phyloP scores from a whole-genome alignment of 2,329 filamentous ascomycete species.

The Arthroderma uncinatum region DNA sequence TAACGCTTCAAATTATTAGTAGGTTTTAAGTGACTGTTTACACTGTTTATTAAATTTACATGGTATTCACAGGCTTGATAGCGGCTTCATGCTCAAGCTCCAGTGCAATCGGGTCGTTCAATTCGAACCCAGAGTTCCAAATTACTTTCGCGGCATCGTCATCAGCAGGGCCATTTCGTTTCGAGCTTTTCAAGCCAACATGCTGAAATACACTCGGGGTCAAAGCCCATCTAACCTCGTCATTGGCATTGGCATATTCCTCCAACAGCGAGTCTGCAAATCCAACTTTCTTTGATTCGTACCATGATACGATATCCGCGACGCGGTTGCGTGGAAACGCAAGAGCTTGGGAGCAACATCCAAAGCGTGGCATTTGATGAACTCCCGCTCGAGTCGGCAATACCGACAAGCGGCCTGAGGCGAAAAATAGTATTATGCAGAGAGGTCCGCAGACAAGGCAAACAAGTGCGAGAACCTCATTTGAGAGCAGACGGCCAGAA shows the following conservation, averaged over 20 bases:
- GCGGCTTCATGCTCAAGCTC: slow-evolving; percentile 7
- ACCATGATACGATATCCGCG: slow-evolving; percentile 7
- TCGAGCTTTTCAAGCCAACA: slow-evolving; percentile 9
- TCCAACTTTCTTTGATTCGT: slow-evolving; percentile 9
- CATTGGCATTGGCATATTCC: slow-evolving; percentile 9
- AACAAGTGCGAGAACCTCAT: slow-evolving; percentile 3
- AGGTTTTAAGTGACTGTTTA: no score
- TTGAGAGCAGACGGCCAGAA: background rate
- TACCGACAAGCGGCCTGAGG: slow-evolving; percentile 6
- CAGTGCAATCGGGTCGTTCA: slow-evolving; percentile 10
- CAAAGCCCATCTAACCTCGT: slow-evolving; percentile 11
- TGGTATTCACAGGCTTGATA: background rate
- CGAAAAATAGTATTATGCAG: slow-evolving; percentile 8
- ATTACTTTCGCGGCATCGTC: slow-evolving; percentile 6
- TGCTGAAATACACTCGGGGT: slow-evolving; percentile 10
- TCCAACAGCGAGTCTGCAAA: slow-evolving; percentile 9
- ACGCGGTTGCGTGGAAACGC: slow-evolving; percentile 9
- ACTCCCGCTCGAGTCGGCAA: slow-evolving; percentile 7
- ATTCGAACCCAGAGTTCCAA: slow-evolving; percentile 10
- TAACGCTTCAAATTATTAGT: no score
- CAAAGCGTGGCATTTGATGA: slow-evolving; percentile 11
- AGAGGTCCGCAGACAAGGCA: slow-evolving; percentile 7
- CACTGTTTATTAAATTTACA: no score
- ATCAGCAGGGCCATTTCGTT: background rate
- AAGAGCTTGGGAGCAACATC: slow-evolving; percentile 11